Base-by-base conservation (phyloP, 306 rosid species). In the Gleditsia sinensis region DNA sequence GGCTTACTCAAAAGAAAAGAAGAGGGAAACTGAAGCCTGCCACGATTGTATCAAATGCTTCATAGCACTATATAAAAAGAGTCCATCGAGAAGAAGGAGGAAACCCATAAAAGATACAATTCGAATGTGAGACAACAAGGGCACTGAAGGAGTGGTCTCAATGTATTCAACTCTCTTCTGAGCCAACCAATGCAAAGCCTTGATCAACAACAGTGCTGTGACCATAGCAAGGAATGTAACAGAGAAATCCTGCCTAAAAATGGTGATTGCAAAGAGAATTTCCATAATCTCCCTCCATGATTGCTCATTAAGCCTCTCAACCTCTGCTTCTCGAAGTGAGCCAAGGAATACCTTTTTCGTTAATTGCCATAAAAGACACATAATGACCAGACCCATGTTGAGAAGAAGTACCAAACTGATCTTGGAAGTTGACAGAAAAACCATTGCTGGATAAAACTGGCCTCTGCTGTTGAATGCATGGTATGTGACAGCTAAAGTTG, bases 261-360 rank as follows among this genome's bases (percentile, higher is more conserved):
- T 92, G 39, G 99, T 95, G 36, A 95, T 90, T 6, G 98, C 98
- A 83, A 95, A 95, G 33, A 95, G 93, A 58, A 95, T 95, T 72
- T 95, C 99, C 99, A 90, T 95, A 78, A 95, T 88, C 79, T 95
- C 99, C 83, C 97, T 90, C 99, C 99, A 95, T 0, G 96, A 95
- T 37, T 95, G 99, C 83, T 95, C 99, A 48, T 95, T 95, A 54
- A 95, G 96, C 90, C 98, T 90, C 90, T 95, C 99, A 2, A 95
- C 90, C 92, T 95, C 99, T 0, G 99, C 98, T 83, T 95, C 99
- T n/a, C 99, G 87, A 23, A 95, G 97, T 4, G 95, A 67, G 66
- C 99, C 99, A 28, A 95, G 86, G 79, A 95, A 95, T 13, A 95
- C 48, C 76, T 81, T 88, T 45, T 95, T 95, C 0, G 96, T 86